Percentiles rank a stretch among this genome's conserved stretches.
Evolutionary conservation across 257 asterid species (phyloP).

Genomic region (Perilla frutescens): DNA sequence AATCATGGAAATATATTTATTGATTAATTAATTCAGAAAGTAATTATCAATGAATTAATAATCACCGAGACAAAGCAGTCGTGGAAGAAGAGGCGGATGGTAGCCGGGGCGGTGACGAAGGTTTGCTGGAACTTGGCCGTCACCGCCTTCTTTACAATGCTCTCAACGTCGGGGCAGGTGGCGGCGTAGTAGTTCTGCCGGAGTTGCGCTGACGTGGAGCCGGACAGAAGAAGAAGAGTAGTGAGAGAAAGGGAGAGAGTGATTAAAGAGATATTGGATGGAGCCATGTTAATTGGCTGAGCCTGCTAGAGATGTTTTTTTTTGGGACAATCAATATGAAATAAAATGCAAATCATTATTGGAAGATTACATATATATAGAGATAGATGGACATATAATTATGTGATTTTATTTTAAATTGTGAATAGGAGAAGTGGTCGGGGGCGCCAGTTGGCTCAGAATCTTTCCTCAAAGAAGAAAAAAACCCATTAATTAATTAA

Average conservation of each 20-base stretch:
- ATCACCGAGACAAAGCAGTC: slow-evolving; percentile 73
- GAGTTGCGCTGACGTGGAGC: slow-evolving; percentile 57
- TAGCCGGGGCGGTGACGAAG: slow-evolving; percentile 68
- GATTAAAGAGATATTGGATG: slow-evolving; percentile 19
- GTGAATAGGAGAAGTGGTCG: slow-evolving; percentile 22
- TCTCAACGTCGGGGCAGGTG: slow-evolving; percentile 76
- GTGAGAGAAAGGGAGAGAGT: slow-evolving; percentile 37
- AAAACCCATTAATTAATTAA: no score
- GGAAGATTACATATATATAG: slow-evolving; percentile 11
- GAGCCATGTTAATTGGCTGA: slow-evolving; percentile 43
- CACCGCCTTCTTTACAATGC: slow-evolving; percentile 60
- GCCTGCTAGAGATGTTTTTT: background rate
- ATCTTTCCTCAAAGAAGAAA: slow-evolving; percentile 31
- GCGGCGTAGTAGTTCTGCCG: slow-evolving; percentile 53
- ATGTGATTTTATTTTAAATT: background rate
- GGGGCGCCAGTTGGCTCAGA: slow-evolving; percentile 56
- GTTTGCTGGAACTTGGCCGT: slow-evolving; percentile 63
- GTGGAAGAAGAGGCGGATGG: slow-evolving; percentile 82
- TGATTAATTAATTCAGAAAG: background rate
- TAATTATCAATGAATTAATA: no score
- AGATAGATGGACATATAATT: background rate
- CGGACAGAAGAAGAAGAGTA: slow-evolving; percentile 31
- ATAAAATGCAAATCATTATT: background rate
- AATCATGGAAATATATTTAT: no score
- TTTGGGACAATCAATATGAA: background rate